Evolutionary conservation across 192 early-diverging fungal species (phyloP), one percentile per base, ranked within the genome.

Genomic region (Coemansia sp.): DNA sequence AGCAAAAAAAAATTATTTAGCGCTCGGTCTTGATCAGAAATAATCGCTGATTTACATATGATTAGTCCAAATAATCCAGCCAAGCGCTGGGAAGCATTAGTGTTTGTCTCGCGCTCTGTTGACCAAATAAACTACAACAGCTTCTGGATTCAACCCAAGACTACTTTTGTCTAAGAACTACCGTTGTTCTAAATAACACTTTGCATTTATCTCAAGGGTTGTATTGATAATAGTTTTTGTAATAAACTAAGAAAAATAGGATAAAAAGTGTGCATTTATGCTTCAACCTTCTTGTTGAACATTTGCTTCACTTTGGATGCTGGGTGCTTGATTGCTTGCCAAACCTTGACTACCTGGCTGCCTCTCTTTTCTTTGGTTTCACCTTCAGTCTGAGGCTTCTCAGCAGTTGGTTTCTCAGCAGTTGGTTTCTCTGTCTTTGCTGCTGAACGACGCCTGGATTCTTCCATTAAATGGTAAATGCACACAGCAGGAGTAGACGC

Each of bases 381-480:
- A 13, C 27, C 26, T 54, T 29, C 26, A 29, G 23, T 1, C 27
- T 13, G 24, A 13, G 13, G 8, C 14, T 29, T 54, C 53, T 3
- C 26, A 13, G 2, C 26, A 5, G 5, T 19, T 35, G 53, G 22
- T 22, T 29, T 54, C 53, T 0, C 26, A 13, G 2, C 26, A 7
- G 5, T 19, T 35, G 53, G 1, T 29, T 7, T 16, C 23, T 29
- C 18, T 26, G 10, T 7, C 14, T 13, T 13, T 45, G 41, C 16
- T 54, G 23, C 53, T 7, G 53, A 24, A 13, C 53, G 53, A 16
- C 7, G 27, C 16, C 53, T 26, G 23, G 53, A n/a, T 35, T 81
- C 78, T 39, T 75, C 73, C 18, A 81, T 41, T 37, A 81, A 56
- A 23, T 81, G 73, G 39, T 81, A 81, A n/a, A 75, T 72, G 52